Conservation (phyloP, 768 basidiomycete genomes). For the Cystofilobasidium bisporidii region DNA sequence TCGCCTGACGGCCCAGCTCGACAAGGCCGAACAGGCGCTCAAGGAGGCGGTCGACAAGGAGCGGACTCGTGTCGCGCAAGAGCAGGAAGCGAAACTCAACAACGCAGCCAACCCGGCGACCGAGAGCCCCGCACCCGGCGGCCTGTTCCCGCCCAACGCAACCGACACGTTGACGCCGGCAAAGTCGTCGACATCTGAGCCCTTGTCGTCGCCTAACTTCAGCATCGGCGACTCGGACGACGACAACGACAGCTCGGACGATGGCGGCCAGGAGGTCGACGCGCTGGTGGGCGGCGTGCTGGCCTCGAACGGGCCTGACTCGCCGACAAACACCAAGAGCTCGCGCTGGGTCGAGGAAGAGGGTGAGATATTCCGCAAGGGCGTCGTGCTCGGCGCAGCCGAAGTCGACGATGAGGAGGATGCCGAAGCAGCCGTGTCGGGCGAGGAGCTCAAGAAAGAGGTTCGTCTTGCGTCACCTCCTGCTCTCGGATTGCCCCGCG, state of each 20-base stretch:
- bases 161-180: slow-evolving; percentile 40
- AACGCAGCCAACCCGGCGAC: too few species aligned
- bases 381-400: slow-evolving; percentile 53
- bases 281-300: too few species aligned
- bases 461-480: too few species aligned
- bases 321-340: slow-evolving; percentile 32
- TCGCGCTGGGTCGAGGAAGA: slow-evolving; percentile 84
- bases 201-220: slow-evolving; percentile 60
- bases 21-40: slow-evolving; percentile 39
- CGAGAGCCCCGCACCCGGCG: too few species aligned
- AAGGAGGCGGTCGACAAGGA: background rate
- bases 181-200: slow-evolving; percentile 57
- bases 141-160: background rate
- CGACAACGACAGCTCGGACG: slow-evolving; percentile 5
- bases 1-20: slow-evolving; percentile 52
- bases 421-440: slow-evolving; percentile 49
- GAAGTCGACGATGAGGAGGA: slow-evolving; percentile 59
- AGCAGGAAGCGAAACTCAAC: too few species aligned
- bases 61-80: background rate
- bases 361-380: slow-evolving; percentile 91
- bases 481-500: too few species aligned
- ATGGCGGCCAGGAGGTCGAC: background rate
- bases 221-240: slow-evolving; percentile 42
- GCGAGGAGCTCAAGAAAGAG: slow-evolving; percentile 67
- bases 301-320: background rate